Conservation (phyloP, 2,329 filamentous ascomycete genomes). For the Thelonectria olida region DNA sequence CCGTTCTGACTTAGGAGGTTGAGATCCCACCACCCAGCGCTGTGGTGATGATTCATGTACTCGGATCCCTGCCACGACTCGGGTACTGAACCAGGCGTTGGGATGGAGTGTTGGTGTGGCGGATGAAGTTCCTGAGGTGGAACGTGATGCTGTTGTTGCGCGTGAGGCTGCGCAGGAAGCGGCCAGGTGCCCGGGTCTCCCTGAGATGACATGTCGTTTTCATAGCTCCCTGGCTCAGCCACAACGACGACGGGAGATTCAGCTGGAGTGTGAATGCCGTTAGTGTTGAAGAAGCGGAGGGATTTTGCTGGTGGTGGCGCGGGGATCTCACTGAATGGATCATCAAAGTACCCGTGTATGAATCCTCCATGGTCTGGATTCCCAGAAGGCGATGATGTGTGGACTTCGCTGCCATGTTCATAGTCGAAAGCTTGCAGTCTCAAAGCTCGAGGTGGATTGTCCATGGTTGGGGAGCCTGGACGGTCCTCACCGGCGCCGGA, state of each 20-base stretch:
- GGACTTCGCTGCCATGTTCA: slow-evolving; percentile 33
- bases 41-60: slow-evolving; percentile 38
- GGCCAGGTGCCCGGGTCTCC: slow-evolving; percentile 15
- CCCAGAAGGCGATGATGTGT: slow-evolving; percentile 39
- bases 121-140: slow-evolving; percentile 29
- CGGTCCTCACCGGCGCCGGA: slow-evolving; percentile 30
- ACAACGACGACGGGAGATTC: slow-evolving; percentile 50
- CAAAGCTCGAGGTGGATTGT: slow-evolving; percentile 45
- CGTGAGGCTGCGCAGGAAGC: slow-evolving; percentile 27
- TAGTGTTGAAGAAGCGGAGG: slow-evolving; percentile 44
- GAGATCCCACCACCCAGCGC: slow-evolving; percentile 45
- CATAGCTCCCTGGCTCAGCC: slow-evolving; percentile 42
- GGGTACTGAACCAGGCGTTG: slow-evolving; percentile 25
- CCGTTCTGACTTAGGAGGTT: slow-evolving; percentile 42
- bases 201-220: slow-evolving; percentile 31
- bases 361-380: slow-evolving; percentile 43
- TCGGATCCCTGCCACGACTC: slow-evolving; percentile 40
- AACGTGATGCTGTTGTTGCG: slow-evolving; percentile 24
- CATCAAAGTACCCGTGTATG: slow-evolving; percentile 49
- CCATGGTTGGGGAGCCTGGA: slow-evolving; percentile 45
- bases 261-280: slow-evolving; percentile 48
- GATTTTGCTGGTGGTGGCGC: slow-evolving; percentile 35
- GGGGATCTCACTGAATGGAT: slow-evolving; percentile 49
- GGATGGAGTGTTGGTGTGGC: slow-evolving; percentile 28
- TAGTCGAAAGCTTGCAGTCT: slow-evolving; percentile 43